Base-by-base conservation (phyloP, 2,329 filamentous ascomycete species). In the Apiospora aurea region DNA sequence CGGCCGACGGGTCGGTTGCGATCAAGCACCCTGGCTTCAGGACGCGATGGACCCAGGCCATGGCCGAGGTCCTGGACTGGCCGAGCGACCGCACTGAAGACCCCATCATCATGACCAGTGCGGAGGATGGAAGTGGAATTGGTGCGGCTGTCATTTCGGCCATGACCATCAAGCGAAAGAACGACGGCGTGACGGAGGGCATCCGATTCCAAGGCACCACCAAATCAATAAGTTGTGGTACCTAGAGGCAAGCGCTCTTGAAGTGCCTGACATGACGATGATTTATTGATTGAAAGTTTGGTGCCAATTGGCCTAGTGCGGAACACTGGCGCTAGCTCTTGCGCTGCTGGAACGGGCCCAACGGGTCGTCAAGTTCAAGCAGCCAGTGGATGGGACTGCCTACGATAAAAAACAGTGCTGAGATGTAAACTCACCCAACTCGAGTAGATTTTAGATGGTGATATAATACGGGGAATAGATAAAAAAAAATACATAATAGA, bases 21-120 rank as follows among this genome's bases (percentile, higher is more conserved):
- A 94, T 92, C 83, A 94, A 94, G 80, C 94, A 94, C 82, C 92
- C 92, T 4, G 90, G 93, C 81, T 94, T 94, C 86, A 93, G 93
- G 84, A 85, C 88, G 71, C 88, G 92, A 69, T 91, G 92, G 74
- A 92, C 91, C 21, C 85, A 88, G 76, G 92, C 92, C 21, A 85
- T 94, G 53, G 88, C 91, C 70, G 92, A 94, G 82, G 93, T 94
- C 73, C 85, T 94, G 61, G 92, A 93, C 81, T 94, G 92, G 91
- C 85, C 88, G 2, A 85, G 85, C 68, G 87, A 88, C 49, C 89
- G 90, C 79, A 87, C 91, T 79, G 86, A 89, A 77, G 91, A 94
- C 78, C 91, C 91, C 26, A 87, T 94, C 70, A 87, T 89, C 79
- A 89, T 94, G 73, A 78, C 90, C 73, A 88, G 91, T 51, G 91